A percentile compares a stretch with the other conserved stretches of the same genome.
Evolutionary conservation across 352 stramenopile species (phyloP).

Genomic region (Phytophthora macrochlamydospora): DNA sequence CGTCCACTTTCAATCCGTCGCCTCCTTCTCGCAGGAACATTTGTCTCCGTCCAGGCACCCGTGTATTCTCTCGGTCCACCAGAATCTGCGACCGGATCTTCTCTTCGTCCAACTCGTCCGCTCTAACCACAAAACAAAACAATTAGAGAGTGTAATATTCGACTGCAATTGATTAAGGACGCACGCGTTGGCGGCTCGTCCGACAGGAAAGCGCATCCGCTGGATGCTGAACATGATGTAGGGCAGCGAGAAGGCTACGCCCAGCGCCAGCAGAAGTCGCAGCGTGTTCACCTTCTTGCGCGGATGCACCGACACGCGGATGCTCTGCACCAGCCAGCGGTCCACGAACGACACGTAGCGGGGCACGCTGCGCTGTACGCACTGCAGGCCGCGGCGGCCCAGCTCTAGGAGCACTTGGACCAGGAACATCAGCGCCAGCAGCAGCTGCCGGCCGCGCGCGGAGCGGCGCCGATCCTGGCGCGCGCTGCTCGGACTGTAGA

Average conservation of each 20-base stretch:
- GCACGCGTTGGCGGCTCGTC: constrained; percentile 15
- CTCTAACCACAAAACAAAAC: constrained; percentile 20
- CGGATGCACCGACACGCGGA: constrained; percentile 43
- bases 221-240: constrained; percentile 56
- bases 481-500: constrained; percentile 26
- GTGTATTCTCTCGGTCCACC: constrained; percentile 41
- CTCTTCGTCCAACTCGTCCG: constrained; percentile 55
- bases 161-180: no score
- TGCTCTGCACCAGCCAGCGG: constrained; percentile 51
- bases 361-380: constrained; percentile 51
- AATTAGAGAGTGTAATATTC: not conserved
- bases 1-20: constrained; percentile 51
- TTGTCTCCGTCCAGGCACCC: constrained; percentile 37
- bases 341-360: constrained; percentile 59
- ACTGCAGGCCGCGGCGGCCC: constrained; percentile 42
- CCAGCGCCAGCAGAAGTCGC: constrained; percentile 44
- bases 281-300: constrained; percentile 42
- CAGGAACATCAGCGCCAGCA: constrained; percentile 48
- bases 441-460: constrained; percentile 47
- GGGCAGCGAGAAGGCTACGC: constrained; percentile 43
- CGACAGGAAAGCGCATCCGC: constrained; percentile 33
- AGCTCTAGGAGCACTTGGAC: constrained; percentile 57
- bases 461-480: constrained; percentile 12
- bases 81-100: constrained; percentile 70
- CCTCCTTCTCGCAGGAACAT: constrained; percentile 52